A percentile compares a stretch with the other conserved stretches of the same genome.
These are phyloP conservation scores for Populus hybrid DNA, from an alignment of 441 rosid genomes.

Conservation along the genomic window DNA sequence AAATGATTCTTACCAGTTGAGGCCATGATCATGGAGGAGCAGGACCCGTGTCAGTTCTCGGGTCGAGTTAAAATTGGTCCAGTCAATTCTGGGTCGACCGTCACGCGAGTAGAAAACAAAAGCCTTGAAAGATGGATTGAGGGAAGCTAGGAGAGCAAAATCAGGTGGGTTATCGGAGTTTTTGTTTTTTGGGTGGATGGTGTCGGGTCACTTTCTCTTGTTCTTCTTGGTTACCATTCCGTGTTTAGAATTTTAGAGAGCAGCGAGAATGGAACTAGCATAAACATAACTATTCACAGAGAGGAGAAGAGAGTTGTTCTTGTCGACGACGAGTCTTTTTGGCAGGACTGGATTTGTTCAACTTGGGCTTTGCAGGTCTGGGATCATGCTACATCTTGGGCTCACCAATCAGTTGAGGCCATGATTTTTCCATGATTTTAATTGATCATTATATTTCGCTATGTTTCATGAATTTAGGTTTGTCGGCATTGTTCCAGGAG, in stretches of 20 bases:
- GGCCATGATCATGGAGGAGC: slow-evolving; percentile 69
- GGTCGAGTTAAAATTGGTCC: slow-evolving; percentile 89
- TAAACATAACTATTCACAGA: background rate
- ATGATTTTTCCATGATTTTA: too few relatives aligned
- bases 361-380: background rate
- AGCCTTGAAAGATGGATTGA: slow-evolving; percentile 70
- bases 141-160: slow-evolving; percentile 66
- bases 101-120: slow-evolving; percentile 63
- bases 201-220: slow-evolving; percentile 45
- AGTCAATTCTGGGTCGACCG: slow-evolving; percentile 72
- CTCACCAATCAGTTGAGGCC: too few relatives aligned
- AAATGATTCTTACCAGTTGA: slow-evolving; percentile 47
- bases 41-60: slow-evolving; percentile 84
- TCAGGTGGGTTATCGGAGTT: slow-evolving; percentile 83
- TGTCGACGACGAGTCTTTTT: background rate
- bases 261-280: background rate
- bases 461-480: too few relatives aligned
- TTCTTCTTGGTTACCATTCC: slow-evolving; percentile 51
- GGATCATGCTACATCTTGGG: background rate
- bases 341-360: background rate
- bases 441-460: too few relatives aligned
- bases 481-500: too few relatives aligned
- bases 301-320: background rate
- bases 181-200: slow-evolving; percentile 61
- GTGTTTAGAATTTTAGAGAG: background rate